Percentiles rank a stretch among this genome's conserved stretches.
These are phyloP conservation scores for Lonicera japonica DNA, from an alignment of 129 eudicot species.

Conservation along the genomic window DNA sequence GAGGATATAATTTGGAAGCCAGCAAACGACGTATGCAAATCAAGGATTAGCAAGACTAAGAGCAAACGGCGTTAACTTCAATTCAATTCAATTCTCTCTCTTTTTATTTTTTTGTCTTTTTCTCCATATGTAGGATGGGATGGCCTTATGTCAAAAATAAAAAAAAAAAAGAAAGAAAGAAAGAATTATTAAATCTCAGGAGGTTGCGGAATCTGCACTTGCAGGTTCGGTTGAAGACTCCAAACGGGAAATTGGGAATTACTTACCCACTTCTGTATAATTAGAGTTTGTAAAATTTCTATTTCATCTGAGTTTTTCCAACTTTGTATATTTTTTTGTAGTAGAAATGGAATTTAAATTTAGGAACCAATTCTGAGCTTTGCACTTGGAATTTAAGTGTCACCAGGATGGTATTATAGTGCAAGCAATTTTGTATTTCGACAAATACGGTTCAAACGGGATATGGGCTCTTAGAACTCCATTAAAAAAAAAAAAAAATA, in stretches of 20 bases:
- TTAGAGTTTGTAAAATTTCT: background rate
- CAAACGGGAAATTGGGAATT: background rate
- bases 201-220: background rate
- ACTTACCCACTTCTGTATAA: background rate
- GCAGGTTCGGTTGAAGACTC: background rate
- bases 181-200: background rate
- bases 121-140: background rate
- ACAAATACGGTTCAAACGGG: too few relatives aligned
- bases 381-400: too few relatives aligned
- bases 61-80: conserved; percentile 45
- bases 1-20: conserved; percentile 97
- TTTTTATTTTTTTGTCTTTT: too few relatives aligned
- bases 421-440: too few relatives aligned
- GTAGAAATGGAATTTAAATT: background rate
- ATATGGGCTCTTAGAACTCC: too few relatives aligned
- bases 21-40: conserved; percentile 47
- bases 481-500: too few relatives aligned
- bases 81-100: background rate
- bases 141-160: background rate
- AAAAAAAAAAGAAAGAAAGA: too few relatives aligned
- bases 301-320: background rate
- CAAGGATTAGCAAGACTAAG: conserved; percentile 53
- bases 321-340: background rate
- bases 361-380: too few relatives aligned
- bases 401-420: too few relatives aligned